Percentiles rank a stretch among this genome's conserved stretches.
Evolutionary conservation across 202 grass and related monocot genomes (phyloP).

Genomic region (Carex sylvatica): DNA sequence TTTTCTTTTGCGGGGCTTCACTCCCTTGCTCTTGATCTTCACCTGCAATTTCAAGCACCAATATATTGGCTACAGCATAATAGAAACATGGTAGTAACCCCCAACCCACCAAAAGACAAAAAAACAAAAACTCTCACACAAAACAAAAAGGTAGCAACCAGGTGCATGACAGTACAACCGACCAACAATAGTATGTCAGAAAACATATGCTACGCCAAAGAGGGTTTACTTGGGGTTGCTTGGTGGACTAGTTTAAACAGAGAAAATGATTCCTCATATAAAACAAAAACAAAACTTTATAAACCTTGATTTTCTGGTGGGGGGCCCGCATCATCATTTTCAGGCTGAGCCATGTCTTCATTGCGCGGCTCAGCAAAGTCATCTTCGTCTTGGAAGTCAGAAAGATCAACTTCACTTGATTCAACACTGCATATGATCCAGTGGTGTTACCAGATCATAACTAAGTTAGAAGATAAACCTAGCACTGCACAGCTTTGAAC

Average conservation of each 20-base stretch:
- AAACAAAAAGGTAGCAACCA: background rate
- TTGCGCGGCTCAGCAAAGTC: slow-evolving; percentile 23
- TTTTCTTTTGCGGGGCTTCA: slow-evolving; percentile 57
- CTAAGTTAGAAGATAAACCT: slow-evolving; percentile 17
- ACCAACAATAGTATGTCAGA: background rate
- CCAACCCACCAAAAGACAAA: background rate
- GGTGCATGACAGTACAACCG: background rate
- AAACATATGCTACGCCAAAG: background rate
- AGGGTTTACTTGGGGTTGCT: background rate
- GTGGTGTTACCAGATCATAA: slow-evolving; percentile 8
- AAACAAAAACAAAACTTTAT: background rate
- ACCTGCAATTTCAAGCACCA: slow-evolving; percentile 27
- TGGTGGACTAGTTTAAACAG: background rate
- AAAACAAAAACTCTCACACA: background rate
- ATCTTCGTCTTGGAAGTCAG: slow-evolving; percentile 84
- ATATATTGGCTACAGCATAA: slow-evolving; percentile 32
- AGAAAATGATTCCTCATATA: background rate
- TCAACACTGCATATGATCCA: slow-evolving; percentile 65
- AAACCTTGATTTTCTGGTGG: slow-evolving; percentile 49
- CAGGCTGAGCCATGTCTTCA: slow-evolving; percentile 36
- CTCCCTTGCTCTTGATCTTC: slow-evolving; percentile 34
- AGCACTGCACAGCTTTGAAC: background rate
- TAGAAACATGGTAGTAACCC: background rate
- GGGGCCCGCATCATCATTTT: slow-evolving; percentile 32
- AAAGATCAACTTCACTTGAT: slow-evolving; percentile 98